These are phyloP conservation scores for Coemansia sp. DNA, from an alignment of 192 early-diverging fungal species.

Conservation along the genomic window DNA sequence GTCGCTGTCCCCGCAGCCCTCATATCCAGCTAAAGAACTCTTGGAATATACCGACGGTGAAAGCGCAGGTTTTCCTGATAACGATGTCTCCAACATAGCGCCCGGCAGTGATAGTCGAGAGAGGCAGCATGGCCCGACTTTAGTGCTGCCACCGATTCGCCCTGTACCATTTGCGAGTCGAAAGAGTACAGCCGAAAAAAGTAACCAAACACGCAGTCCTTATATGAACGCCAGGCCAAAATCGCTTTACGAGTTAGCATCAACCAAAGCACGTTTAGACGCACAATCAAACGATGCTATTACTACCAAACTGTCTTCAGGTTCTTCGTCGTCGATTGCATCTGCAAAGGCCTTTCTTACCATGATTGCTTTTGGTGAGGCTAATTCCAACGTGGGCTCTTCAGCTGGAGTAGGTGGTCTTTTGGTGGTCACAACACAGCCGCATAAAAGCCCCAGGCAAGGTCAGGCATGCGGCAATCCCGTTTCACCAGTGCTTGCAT, in stretches of 20 bases:
- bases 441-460: not conserved
- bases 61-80: not conserved
- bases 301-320: slow-evolving; percentile 11
- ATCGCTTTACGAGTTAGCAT: slow-evolving; percentile 44
- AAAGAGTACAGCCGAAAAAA: not conserved
- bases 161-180: not conserved
- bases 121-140: not conserved
- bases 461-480: not conserved
- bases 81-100: not conserved
- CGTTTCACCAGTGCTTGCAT: slow-evolving; percentile 8
- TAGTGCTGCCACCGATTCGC: not conserved
- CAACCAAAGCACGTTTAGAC: slow-evolving; percentile 5
- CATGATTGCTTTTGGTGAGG: slow-evolving; percentile 36
- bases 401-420: not conserved
- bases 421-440: slow-evolving; percentile 13
- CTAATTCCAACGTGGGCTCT: not conserved
- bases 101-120: not conserved
- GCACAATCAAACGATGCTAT: not conserved
- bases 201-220: not conserved
- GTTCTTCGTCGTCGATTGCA: slow-evolving; percentile 37
- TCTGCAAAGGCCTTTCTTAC: slow-evolving; percentile 51
- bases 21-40: not conserved
- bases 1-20: not conserved
- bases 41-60: not conserved
- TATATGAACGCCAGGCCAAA: slow-evolving; percentile 32